Evolutionary conservation across 1,284 basidiomycete genomes (phyloP), one percentile per base, ranked within the genome.

Genomic region (Ceratobasidium papillatum): DNA sequence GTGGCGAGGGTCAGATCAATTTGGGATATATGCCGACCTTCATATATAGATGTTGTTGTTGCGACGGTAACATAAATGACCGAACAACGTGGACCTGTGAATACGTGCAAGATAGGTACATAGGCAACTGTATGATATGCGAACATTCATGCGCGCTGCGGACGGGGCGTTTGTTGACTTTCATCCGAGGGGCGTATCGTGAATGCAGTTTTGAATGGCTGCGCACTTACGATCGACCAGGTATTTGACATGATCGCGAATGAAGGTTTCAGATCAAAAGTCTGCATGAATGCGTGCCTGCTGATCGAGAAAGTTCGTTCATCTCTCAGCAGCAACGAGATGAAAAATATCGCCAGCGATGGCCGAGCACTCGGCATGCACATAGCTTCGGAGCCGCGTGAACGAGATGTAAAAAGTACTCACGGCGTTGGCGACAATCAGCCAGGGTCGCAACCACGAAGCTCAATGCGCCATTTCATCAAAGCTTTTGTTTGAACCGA

Each of bases 381-480:
- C 9, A 19, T 19, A 47, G n/a, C n/a, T 19, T n/a, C 19, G 45
- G 45, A 17, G 45, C 45, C 45, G 45, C 19, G 9, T n/a, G 19
- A 47, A 19, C 19, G 45, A n/a, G n/a, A n/a, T 17, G 19, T 9
- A 17, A 11, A 47, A 19, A 47, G 19, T 47, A 47, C 45, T 47
- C 45, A 47, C 45, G 45, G 45, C 19, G 45, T 47, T 47, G 45
- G 45, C 56, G n/a, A 59, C 56, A 41, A 59, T 59, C 56, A 59
- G 56, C 56, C 14, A 59, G 56, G 56, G n/a, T 59, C 19, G 19
- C 56, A 30, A 59, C 56, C 9, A 41, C 36, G 25, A 59, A 36
- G 56, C 38, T 34, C 30, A 41, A 34, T 27, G 27, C 11, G 14
- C 22, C 7, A 58, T 58, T 58, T 36, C 30, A 34, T 52, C 64